A percentile compares a stretch with the other conserved stretches of the same genome.
These are phyloP conservation scores for Plasmodium coatneyi DNA, from an alignment of 169 alveolate species.

Conservation along the genomic window DNA sequence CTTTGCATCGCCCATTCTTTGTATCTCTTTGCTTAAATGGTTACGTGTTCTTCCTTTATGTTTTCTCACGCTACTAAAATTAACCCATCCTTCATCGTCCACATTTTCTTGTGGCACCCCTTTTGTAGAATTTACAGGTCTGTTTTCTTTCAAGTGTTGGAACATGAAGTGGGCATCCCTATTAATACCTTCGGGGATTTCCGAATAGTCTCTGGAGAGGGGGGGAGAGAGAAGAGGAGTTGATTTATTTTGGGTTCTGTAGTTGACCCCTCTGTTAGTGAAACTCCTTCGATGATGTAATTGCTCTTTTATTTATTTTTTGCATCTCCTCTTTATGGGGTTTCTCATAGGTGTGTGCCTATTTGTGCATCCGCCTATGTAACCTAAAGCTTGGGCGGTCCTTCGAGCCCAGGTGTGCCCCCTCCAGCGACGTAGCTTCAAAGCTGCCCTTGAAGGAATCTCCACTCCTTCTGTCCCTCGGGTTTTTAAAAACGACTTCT, in stretches of 20 bases:
- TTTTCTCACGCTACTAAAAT: background rate
- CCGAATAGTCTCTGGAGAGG: slow-evolving; percentile 16
- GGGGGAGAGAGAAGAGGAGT: background rate
- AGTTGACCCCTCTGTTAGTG: background rate
- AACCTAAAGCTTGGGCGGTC: slow-evolving; percentile 23
- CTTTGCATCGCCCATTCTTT: background rate
- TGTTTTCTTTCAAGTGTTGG: slow-evolving; percentile 3
- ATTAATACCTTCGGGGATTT: slow-evolving; percentile 1
- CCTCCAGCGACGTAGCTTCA: background rate
- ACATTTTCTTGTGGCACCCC: background rate
- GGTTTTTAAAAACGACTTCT: slow-evolving; percentile 63
- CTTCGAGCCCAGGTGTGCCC: background rate
- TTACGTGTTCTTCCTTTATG: background rate
- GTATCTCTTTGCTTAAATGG: background rate
- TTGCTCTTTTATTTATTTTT: background rate
- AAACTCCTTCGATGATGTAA: background rate
- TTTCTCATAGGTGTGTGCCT: background rate
- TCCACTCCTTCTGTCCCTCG: background rate
- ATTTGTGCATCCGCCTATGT: background rate
- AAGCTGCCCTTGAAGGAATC: background rate
- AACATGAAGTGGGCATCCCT: slow-evolving; percentile 7
- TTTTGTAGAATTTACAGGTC: background rate
- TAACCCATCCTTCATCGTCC: background rate
- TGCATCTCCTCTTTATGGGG: background rate
- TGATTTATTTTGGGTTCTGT: background rate